Evolutionary conservation across 176 grass and related monocot genomes (phyloP).

Genomic region (Cocos nucifera): DNA sequence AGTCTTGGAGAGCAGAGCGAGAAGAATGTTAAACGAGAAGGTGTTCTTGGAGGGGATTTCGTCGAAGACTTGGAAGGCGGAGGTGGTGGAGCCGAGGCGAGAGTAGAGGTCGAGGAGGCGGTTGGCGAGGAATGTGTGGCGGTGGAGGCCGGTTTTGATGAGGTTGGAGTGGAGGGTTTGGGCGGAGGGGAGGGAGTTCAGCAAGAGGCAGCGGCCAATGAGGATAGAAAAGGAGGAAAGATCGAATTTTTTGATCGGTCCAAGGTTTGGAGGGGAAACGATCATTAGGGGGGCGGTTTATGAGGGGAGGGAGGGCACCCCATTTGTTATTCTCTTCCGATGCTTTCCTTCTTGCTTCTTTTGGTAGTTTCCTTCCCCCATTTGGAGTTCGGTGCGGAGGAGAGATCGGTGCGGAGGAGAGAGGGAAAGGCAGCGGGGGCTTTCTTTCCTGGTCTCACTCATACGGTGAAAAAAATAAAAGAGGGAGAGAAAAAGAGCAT

Average conservation of each 20-base stretch:
- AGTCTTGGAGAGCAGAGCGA: constrained; percentile 18
- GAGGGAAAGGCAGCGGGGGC: no score
- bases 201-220: constrained; percentile 32
- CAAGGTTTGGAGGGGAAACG: not conserved
- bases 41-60: constrained; percentile 31
- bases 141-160: constrained; percentile 40
- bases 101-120: constrained; percentile 55
- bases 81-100: constrained; percentile 22
- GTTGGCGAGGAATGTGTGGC: constrained; percentile 44
- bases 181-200: constrained; percentile 19
- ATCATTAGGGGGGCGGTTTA: constrained; percentile 1
- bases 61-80: constrained; percentile 32
- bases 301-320: no score
- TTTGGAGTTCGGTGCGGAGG: no score
- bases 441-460: no score
- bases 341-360: no score
- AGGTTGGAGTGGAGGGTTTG: constrained; percentile 45
- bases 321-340: no score
- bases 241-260: constrained; percentile 6
- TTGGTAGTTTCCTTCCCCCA: no score
- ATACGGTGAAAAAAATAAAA: no score
- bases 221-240: constrained; percentile 29
- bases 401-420: no score
- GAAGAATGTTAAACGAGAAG: constrained; percentile 61
- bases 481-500: no score